These are phyloP conservation scores for Candida freyschussii DNA, from an alignment of 1,139 yeast species.

Conservation along the genomic window DNA sequence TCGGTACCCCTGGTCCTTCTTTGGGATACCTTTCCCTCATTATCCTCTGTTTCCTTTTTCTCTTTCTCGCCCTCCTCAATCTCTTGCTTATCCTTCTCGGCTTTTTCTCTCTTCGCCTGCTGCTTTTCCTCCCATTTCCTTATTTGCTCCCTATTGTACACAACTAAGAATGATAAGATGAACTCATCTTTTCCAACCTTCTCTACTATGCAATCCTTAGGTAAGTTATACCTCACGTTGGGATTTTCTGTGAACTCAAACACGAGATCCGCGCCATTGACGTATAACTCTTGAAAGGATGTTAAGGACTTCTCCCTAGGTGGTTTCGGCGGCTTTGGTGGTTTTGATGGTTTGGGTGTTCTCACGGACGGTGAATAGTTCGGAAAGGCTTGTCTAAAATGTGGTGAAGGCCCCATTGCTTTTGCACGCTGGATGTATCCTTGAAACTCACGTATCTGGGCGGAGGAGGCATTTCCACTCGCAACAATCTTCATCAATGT, in stretches of 20 bases:
- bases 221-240: slow-evolving; percentile 66
- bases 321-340: slow-evolving; percentile 26
- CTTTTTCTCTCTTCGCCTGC: slow-evolving; percentile 25
- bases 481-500: slow-evolving; percentile 81
- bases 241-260: slow-evolving; percentile 84
- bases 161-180: slow-evolving; percentile 58
- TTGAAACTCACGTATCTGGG: slow-evolving; percentile 72
- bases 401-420: slow-evolving; percentile 57
- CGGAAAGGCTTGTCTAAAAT: slow-evolving; percentile 25
- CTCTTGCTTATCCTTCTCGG: slow-evolving; percentile 25
- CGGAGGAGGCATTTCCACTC: slow-evolving; percentile 65
- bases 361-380: slow-evolving; percentile 14
- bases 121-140: slow-evolving; percentile 26
- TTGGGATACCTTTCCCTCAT: slow-evolving; percentile 8
- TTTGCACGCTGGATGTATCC: slow-evolving; percentile 73
- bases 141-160: slow-evolving; percentile 40
- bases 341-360: slow-evolving; percentile 26
- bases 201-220: slow-evolving; percentile 74
- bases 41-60: slow-evolving; percentile 17
- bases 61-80: slow-evolving; percentile 18
- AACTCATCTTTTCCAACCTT: slow-evolving; percentile 47
- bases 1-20: slow-evolving; percentile 18
- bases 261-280: slow-evolving; percentile 64
- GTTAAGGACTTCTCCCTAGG: slow-evolving; percentile 43
- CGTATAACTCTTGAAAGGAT: slow-evolving; percentile 70